Evolutionary conservation across 441 rosid genomes (phyloP).

Genomic region (Viola pubescens): DNA sequence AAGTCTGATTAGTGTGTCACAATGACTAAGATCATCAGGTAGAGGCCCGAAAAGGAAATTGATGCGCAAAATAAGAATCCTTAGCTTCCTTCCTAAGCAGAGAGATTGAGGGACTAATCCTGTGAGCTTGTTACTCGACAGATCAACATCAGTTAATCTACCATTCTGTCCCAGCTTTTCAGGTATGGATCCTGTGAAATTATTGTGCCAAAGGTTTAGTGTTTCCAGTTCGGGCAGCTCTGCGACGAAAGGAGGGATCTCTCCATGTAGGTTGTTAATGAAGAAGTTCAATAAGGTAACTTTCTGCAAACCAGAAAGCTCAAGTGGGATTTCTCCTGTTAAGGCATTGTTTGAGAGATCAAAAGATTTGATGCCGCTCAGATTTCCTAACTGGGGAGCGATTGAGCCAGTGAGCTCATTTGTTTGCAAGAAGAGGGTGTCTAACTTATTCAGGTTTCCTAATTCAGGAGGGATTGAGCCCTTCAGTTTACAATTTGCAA

Average conservation of each 20-base stretch:
- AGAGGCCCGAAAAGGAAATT: conserved; percentile 77
- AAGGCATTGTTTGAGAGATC: conserved; percentile 78
- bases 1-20: conserved; percentile 48
- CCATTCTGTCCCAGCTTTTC: conserved; percentile 64
- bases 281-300: conserved; percentile 57
- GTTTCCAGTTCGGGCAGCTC: conserved; percentile 47
- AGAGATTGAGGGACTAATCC: conserved; percentile 64
- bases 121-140: conserved; percentile 82
- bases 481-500: conserved; percentile 55
- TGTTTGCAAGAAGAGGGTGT: conserved; percentile 64
- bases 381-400: conserved; percentile 58
- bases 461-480: conserved; percentile 62
- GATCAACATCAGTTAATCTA: conserved; percentile 49
- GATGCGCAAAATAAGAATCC: conserved; percentile 51
- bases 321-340: conserved; percentile 59
- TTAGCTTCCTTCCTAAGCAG: conserved; percentile 53
- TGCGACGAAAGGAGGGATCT: conserved; percentile 56
- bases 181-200: conserved; percentile 73
- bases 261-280: conserved; percentile 64
- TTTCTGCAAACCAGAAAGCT: conserved; percentile 44
- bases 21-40: conserved; percentile 65
- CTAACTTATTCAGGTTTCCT: conserved; percentile 54
- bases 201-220: conserved; percentile 70
- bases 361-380: conserved; percentile 47
- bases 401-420: conserved; percentile 51